Evolutionary conservation across 805 yeast species (phyloP).

Genomic region (Candida xiaguanensis): DNA sequence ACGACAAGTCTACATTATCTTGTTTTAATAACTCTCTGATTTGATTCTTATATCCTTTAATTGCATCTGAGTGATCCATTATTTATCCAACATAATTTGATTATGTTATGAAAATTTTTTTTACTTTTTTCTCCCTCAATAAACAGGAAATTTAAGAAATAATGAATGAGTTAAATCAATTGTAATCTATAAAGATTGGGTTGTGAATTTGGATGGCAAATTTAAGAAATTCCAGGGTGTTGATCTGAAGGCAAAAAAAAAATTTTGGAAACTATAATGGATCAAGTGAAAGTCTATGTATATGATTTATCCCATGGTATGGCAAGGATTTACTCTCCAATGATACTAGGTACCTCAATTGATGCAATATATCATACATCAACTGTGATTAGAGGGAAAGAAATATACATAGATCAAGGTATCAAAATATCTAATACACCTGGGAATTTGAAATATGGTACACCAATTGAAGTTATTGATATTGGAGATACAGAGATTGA

Average conservation of each 20-base stretch:
- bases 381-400: slow-evolving; percentile 51
- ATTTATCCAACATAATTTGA: background rate
- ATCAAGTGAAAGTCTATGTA: slow-evolving; percentile 50
- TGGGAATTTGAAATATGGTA: slow-evolving; percentile 53
- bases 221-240: too few relatives aligned
- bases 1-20: slow-evolving; percentile 35
- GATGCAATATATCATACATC: slow-evolving; percentile 71
- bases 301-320: slow-evolving; percentile 63
- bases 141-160: background rate
- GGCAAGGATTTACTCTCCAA: slow-evolving; percentile 49
- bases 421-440: slow-evolving; percentile 39
- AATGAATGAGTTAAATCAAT: too few relatives aligned
- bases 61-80: slow-evolving; percentile 11
- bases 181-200: too few relatives aligned
- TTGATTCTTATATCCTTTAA: slow-evolving; percentile 17
- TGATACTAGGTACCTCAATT: slow-evolving; percentile 48
- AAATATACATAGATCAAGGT: slow-evolving; percentile 59
- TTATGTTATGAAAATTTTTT: background rate
- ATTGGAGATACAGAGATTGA: slow-evolving; percentile 53
- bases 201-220: too few relatives aligned
- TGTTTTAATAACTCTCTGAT: slow-evolving; percentile 16
- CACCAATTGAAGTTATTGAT: slow-evolving; percentile 49
- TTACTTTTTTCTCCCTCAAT: too few relatives aligned
- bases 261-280: slow-evolving; percentile 12
- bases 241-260: background rate